phyloP scores from a whole-genome alignment of 768 basidiomycete species.

The Tylopilus sp. region DNA sequence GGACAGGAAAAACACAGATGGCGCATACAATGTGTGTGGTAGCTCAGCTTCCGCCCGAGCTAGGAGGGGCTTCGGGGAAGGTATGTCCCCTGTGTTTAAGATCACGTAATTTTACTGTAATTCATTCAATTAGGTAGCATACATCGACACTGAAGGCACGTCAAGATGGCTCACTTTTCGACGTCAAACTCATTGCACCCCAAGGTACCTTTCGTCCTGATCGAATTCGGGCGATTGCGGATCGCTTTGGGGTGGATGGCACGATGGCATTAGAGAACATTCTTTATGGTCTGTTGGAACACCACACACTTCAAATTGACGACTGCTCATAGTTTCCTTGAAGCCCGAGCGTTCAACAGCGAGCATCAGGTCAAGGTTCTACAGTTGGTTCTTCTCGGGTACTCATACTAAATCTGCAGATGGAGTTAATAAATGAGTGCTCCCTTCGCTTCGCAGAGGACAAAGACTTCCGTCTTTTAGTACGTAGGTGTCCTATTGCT shows the following conservation, averaged over 20 bases:
- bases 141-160: constrained; percentile 83
- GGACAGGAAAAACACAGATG: constrained; percentile 94
- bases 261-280: constrained; percentile 86
- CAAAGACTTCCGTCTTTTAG: constrained; percentile 75
- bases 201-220: constrained; percentile 95
- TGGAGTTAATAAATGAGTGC: constrained; percentile 90
- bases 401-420: constrained; percentile 40
- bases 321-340: constrained; percentile 8
- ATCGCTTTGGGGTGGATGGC: constrained; percentile 90
- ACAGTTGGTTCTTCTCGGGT: neutral
- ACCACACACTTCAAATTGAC: neutral
- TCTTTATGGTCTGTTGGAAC: constrained; percentile 61
- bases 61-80: constrained; percentile 90
- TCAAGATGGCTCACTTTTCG: neutral
- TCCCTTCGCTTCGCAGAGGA: constrained; percentile 87
- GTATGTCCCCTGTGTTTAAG: constrained; percentile 32
- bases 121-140: constrained; percentile 61
- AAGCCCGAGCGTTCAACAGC: constrained; percentile 87
- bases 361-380: constrained; percentile 72
- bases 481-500: constrained; percentile 24
- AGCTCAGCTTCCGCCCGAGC: constrained; percentile 81
- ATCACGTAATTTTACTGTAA: neutral
- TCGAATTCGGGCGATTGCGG: constrained; percentile 85
- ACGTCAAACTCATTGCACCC: constrained; percentile 20
- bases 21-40: constrained; percentile 95